Base-by-base conservation (phyloP, 345 rosid species). In the Abelmoschus esculentus region DNA sequence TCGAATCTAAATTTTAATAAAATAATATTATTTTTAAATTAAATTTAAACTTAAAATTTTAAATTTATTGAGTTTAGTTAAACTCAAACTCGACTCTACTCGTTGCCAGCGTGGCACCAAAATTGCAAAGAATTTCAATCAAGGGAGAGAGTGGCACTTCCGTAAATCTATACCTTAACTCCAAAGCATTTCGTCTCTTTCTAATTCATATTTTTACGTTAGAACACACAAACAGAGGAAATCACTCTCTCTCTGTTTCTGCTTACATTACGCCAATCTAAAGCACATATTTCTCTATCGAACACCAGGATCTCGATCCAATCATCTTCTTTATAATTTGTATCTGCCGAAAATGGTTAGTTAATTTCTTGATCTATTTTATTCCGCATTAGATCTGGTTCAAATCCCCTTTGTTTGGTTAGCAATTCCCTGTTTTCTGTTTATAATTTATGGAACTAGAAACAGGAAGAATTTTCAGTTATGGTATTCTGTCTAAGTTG, bases 381-480 rank as follows among this genome's bases (percentile, higher is more conserved):
- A 15, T 72, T 17, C 53, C 47, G 55, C 63, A 15, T 72, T 72
- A 64, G 75, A 72, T 72, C 75, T 72, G 75, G 36, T 62, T 72
- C 7, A 53, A 52, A 49, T 52, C 44, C 44, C 46, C 49, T 32
- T 71, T 44, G 69, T 50, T 71, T 71, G 22, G 49, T 49, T 9
- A 13, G 15, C 46, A 18, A 3, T 32, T 6, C 46, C 50, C 34
- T 12, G 3, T 46, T 70, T 26, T 29, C 7, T 9, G 15, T 60
- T 60, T 61, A 42, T n/a, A n/a, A 31, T 60, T 60, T n/a, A 17
- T 29, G 10, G 60, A 31, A 49, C 50, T 7, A 3, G 31, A 10
- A 49, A n/a, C 7, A 19, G n/a, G 40, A 59, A 60, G 59, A 61
- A 12, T 47, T 71, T 19, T 6, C 42, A 32, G 22, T 40, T 62